A percentile compares a stretch with the other conserved stretches of the same genome.
phyloP scores from a whole-genome alignment of 2,329 filamentous ascomycete genomes.

The Phialophora macrospora region DNA sequence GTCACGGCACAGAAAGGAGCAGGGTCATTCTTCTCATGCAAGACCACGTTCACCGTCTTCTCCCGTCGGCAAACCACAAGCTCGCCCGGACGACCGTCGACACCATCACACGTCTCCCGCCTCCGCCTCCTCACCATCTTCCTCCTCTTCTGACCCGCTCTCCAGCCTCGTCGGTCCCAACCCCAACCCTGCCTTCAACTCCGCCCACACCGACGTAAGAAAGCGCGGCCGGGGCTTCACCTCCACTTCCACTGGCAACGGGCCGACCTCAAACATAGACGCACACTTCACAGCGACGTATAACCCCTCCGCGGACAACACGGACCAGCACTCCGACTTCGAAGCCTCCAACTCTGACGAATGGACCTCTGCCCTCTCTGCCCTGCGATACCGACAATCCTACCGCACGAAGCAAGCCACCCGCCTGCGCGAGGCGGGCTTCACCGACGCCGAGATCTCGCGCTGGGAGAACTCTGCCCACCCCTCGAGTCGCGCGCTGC shows the following conservation, averaged over 20 bases:
- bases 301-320: constrained; percentile 57
- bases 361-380: constrained; percentile 81
- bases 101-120: constrained; percentile 4
- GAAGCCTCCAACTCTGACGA: constrained; percentile 64
- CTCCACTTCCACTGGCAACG: constrained; percentile 62
- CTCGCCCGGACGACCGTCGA: not conserved
- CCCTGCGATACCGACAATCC: constrained; percentile 76
- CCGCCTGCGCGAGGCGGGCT: constrained; percentile 75
- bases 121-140: constrained; percentile 38
- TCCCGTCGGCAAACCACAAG: not conserved
- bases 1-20: constrained; percentile 11
- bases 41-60: constrained; percentile 5
- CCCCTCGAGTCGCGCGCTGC: not conserved
- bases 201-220: constrained; percentile 38
- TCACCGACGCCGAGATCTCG: constrained; percentile 73
- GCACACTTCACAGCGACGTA: constrained; percentile 73
- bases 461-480: constrained; percentile 65
- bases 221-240: constrained; percentile 72
- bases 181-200: constrained; percentile 56
- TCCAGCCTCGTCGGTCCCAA: constrained; percentile 72
- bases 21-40: not conserved
- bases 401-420: constrained; percentile 78
- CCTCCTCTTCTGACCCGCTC: constrained; percentile 67
- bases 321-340: constrained; percentile 61
- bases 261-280: constrained; percentile 64